Evolutionary conservation across 2,329 filamentous ascomycete species (phyloP), one percentile per base, ranked within the genome.

Genomic region (Neonectria neomacrospora): DNA sequence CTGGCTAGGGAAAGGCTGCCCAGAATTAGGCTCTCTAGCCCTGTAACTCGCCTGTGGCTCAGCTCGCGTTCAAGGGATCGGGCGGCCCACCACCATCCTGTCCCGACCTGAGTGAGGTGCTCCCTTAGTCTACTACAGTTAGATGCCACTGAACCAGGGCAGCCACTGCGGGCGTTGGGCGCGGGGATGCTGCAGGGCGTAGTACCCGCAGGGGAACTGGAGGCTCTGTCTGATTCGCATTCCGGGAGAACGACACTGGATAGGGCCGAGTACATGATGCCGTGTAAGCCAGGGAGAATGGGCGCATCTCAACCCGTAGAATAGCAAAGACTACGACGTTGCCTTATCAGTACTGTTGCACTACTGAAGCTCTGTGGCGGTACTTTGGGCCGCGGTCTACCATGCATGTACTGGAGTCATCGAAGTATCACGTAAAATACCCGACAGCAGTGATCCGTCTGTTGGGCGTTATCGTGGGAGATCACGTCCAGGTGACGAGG

Each of bases 171-270:
- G 57, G 58, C 42, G 51, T 18, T 37, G 30, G 28, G 30, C 48
- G 50, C 50, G 50, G 50, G 50, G 50, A n/a, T 39, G 30, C 34
- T 54, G 56, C 39, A 59, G 48, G 56, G 56, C 56, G 52, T 26
- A 26, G 23, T 26, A 26, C 23, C 23, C 23, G 23, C 23, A 26
- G 23, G 3, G 6, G n/a, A 32, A 12, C 28, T 10, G 28, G 47
- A 50, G 28, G 47, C 47, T 50, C 47, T 32, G 47, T 32, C 47
- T 50, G 47, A 28, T 18, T 20, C 26, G 28, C 28, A 50, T 50
- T 50, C n/a, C 18, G 11, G 6, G 26, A 14, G 26, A 50, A 18
- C n/a, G n/a, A 16, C 28, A 30, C n/a, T 32, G 10, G 28, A 50
- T 11, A n/a, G 28, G 44, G 28, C 28, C 5, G 47, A 32, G n/a